These are phyloP conservation scores for Solanum virginianum DNA, from an alignment of 257 asterid genomes.

Conservation along the genomic window DNA sequence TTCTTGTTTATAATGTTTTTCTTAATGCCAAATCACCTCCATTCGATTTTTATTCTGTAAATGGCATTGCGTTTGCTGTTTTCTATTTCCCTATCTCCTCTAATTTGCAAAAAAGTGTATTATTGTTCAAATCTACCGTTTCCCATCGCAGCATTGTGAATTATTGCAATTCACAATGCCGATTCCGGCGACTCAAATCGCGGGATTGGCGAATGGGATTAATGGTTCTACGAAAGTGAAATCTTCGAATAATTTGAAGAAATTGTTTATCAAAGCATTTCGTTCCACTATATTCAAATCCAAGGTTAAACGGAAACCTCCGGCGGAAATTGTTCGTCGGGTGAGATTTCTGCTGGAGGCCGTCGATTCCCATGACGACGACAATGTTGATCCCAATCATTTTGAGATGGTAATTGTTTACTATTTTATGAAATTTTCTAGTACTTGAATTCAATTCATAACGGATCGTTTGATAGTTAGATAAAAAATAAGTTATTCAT, in stretches of 20 bases:
- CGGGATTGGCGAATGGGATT: not conserved
- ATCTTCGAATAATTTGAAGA: conserved; percentile 33
- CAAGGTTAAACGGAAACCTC: conserved; percentile 33
- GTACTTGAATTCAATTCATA: too few relatives aligned
- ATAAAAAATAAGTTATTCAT: not conserved
- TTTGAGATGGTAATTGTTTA: not conserved
- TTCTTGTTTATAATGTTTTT: not conserved
- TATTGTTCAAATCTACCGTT: not conserved
- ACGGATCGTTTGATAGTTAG: fast-evolving
- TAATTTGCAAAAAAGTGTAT: not conserved
- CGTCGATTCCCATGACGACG: conserved; percentile 18
- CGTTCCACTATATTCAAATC: conserved; percentile 39
- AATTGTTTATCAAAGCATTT: conserved; percentile 30
- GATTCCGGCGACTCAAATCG: conserved; percentile 9
- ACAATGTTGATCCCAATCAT: conserved; percentile 19
- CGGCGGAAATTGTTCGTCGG: conserved; percentile 41
- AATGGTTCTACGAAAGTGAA: not conserved
- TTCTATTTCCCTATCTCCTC: not conserved
- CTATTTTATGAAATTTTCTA: too few relatives aligned
- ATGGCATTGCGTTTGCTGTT: not conserved
- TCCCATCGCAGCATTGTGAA: not conserved
- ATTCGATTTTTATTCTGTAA: not conserved
- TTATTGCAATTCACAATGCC: not conserved
- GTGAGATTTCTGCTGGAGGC: conserved; percentile 26
- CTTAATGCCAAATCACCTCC: not conserved